phyloP scores from a whole-genome alignment of 2,329 filamentous ascomycete species.

The Lachnellula subtilissima region DNA sequence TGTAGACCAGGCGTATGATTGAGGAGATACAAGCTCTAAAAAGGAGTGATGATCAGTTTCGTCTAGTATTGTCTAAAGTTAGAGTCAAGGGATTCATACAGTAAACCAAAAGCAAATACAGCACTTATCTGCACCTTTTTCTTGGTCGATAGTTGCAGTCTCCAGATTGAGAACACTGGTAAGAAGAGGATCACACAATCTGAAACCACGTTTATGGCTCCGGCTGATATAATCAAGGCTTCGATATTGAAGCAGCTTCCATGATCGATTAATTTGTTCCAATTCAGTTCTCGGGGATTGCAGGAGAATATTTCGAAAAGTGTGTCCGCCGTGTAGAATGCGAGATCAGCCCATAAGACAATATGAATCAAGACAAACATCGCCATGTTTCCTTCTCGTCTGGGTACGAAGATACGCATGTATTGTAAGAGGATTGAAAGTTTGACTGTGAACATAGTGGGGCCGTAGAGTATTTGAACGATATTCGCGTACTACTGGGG shows the following conservation, averaged over 20 bases:
- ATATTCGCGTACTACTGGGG: neutral
- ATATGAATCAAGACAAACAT: slow-evolving; percentile 1
- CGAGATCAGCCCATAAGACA: neutral
- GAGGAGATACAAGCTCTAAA: neutral
- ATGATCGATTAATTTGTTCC: slow-evolving; percentile 1
- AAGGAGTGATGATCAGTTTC: neutral
- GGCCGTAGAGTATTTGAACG: slow-evolving; percentile 3
- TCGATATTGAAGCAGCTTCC: slow-evolving; percentile 1
- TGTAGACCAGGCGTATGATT: neutral
- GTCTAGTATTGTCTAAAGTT: neutral
- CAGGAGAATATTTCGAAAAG: slow-evolving; percentile 5
- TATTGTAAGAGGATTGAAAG: slow-evolving; percentile 3
- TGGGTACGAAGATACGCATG: slow-evolving; percentile 4
- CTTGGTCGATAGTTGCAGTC: neutral
- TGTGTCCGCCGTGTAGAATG: slow-evolving; percentile 1
- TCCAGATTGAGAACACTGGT: neutral
- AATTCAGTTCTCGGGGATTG: slow-evolving; percentile 1
- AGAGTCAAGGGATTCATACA: neutral
- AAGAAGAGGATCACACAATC: slow-evolving; percentile 1
- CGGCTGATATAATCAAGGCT: slow-evolving; percentile 1
- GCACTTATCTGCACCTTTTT: neutral
- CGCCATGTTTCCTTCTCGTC: neutral
- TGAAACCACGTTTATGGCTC: neutral
- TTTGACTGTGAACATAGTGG: slow-evolving; percentile 4
- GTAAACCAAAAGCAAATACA: neutral